Evolutionary conservation across 148 eudicot species (phyloP).

Genomic region (Simmondsia chinensis): DNA sequence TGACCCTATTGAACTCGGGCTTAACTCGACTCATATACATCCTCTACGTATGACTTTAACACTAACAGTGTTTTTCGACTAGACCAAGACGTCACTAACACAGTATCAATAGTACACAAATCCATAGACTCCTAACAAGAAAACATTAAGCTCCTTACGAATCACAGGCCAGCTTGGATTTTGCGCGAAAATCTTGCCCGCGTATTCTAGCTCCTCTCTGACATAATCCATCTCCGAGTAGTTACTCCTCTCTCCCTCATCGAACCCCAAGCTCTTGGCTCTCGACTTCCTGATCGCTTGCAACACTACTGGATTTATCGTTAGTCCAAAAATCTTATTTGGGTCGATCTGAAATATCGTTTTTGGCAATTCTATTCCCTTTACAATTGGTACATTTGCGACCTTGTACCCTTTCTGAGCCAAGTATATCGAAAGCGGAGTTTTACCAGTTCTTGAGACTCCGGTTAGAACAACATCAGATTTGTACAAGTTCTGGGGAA

Average conservation of each 20-base stretch:
- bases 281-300: constrained; percentile 71
- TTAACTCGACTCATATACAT: too few species aligned
- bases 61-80: too few species aligned
- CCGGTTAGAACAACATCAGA: constrained; percentile 82
- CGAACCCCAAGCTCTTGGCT: constrained; percentile 74
- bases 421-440: constrained; percentile 81
- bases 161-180: constrained; percentile 90
- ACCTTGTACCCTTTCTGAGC: constrained; percentile 93
- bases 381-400: constrained; percentile 84
- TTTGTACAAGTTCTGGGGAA: constrained; percentile 60
- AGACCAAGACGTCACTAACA: too few species aligned
- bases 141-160: constrained; percentile 40
- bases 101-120: too few species aligned
- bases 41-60: too few species aligned
- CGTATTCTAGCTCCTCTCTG: constrained; percentile 60
- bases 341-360: constrained; percentile 62
- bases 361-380: constrained; percentile 51
- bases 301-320: constrained; percentile 63
- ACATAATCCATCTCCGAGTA: constrained; percentile 77
- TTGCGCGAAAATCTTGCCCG: constrained; percentile 53
- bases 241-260: constrained; percentile 31
- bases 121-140: not conserved
- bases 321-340: constrained; percentile 70
- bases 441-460: constrained; percentile 90
- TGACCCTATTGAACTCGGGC: too few species aligned